Evolutionary conservation across 371 early-diverging fungal genomes (phyloP), one percentile per base, ranked within the genome.

Genomic region (Nematocida sp.): DNA sequence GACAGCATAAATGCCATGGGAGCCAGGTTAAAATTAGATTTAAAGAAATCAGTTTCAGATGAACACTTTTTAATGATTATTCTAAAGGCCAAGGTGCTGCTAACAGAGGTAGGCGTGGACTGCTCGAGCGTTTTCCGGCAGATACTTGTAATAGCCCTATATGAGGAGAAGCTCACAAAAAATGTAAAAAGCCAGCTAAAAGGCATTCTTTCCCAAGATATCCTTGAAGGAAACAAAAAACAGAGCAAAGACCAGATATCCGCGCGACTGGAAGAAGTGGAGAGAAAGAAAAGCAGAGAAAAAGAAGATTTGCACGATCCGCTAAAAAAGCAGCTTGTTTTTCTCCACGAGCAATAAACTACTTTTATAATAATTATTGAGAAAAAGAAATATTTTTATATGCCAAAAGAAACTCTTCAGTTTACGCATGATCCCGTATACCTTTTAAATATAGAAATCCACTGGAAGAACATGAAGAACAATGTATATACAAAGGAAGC

Each of bases 21-120:
- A 13, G 30, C 20, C 1, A 64, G 35, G 4, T 20, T 68, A 20
- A 55, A 57, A 32, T 56, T 38, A 38, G 59, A 40, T 9, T 28
- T 71, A n/a, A 30, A 35, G 18, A 9, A 55, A 20, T 33, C 75
- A 13, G 7, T 11, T 3, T 61, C 40, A 11, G 61, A 59, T 26
- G 75, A 71, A 55, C 47, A 71, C 30, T 50, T 61, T 30, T 59
- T 71, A n/a, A 71, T 71, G 75, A 64, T 20, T 7, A 25, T 71
- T 33, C 39, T 71, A 20, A 26, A 48, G 32, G 38, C 48, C 4
- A 71, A 71, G 49, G 49, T 55, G n/a, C 0, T 49, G n/a, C 56
- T 68, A 20, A 57, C 42, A 9, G 13, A 13, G 7, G 11, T 28
- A 13, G 36, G 28, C 9, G 42, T 35, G 13, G 7, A 33, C 42